phyloP scores from a whole-genome alignment of 2,329 filamentous ascomycete genomes.

The Coniella vitis region DNA sequence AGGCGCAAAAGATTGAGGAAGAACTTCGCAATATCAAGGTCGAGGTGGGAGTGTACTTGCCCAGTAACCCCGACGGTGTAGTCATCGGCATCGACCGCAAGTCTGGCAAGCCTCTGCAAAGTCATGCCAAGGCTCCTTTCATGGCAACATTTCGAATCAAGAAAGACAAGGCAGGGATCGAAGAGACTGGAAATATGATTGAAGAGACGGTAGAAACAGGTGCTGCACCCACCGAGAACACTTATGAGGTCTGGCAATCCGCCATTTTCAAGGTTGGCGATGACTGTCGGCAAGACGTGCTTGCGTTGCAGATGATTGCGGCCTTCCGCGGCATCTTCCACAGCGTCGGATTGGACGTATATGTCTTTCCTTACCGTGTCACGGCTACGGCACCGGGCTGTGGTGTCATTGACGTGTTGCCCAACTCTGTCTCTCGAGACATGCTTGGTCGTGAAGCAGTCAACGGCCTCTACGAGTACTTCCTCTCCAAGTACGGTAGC shows the following conservation, averaged over 20 bases:
- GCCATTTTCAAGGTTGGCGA: slow-evolving; percentile 99
- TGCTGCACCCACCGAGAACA: slow-evolving; percentile 38
- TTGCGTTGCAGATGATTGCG: slow-evolving; percentile 95
- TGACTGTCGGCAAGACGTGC: slow-evolving; percentile 93
- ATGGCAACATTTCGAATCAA: slow-evolving; percentile 98
- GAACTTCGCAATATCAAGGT: slow-evolving; percentile 96
- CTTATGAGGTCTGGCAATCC: slow-evolving; percentile 95
- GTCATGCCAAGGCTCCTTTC: slow-evolving; percentile 95
- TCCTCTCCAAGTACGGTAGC: slow-evolving; percentile 92
- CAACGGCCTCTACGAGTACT: slow-evolving; percentile 98
- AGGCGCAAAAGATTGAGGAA: slow-evolving; percentile 98
- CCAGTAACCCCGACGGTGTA: slow-evolving; percentile 92
- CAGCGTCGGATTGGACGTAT: slow-evolving; percentile 89
- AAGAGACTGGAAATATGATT: slow-evolving; percentile 45
- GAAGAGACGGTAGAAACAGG: slow-evolving; percentile 38
- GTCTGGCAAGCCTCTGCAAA: slow-evolving; percentile 93
- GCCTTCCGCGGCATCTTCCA: slow-evolving; percentile 97
- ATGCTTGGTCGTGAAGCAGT: slow-evolving; percentile 98
- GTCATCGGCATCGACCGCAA: slow-evolving; percentile 98
- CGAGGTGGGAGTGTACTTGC: slow-evolving; percentile 93
- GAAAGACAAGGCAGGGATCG: slow-evolving; percentile 55
- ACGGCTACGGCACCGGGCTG: slow-evolving; percentile 96
- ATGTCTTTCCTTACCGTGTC: slow-evolving; percentile 93
- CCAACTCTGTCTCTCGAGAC: slow-evolving; percentile 95
- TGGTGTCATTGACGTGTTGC: slow-evolving; percentile 95